phyloP scores from a whole-genome alignment of 371 early-diverging fungal genomes.

The Syncephalis plumigaleata region DNA sequence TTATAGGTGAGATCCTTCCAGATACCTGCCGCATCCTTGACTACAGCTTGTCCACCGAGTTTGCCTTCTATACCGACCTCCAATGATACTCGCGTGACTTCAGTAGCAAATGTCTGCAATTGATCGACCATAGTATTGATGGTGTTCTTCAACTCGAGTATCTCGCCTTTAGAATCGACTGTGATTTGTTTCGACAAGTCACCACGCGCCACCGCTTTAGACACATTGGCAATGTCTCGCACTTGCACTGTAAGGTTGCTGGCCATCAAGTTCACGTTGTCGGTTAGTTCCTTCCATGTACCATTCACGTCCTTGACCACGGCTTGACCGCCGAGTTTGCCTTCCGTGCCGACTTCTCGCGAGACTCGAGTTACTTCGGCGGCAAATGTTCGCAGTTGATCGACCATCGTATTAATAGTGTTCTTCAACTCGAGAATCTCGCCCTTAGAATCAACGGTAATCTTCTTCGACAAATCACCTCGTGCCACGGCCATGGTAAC shows the following conservation, averaged over 20 bases:
- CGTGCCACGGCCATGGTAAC: slow-evolving; percentile 38
- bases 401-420: slow-evolving; percentile 42
- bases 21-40: slow-evolving; percentile 27
- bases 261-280: slow-evolving; percentile 31
- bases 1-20: slow-evolving; percentile 36
- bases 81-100: slow-evolving; percentile 27
- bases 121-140: slow-evolving; percentile 33
- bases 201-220: slow-evolving; percentile 31
- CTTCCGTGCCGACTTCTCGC: slow-evolving; percentile 27
- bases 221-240: slow-evolving; percentile 28
- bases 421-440: slow-evolving; percentile 27
- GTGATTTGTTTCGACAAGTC: slow-evolving; percentile 23
- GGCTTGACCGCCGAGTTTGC: slow-evolving; percentile 25
- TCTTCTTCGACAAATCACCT: slow-evolving; percentile 33
- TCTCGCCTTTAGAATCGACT: slow-evolving; percentile 20
- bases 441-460: slow-evolving; percentile 26
- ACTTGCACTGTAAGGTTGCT: slow-evolving; percentile 31
- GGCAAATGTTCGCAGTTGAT: slow-evolving; percentile 25
- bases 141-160: slow-evolving; percentile 19
- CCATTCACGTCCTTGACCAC: slow-evolving; percentile 20
- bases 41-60: slow-evolving; percentile 26
- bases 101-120: slow-evolving; percentile 24
- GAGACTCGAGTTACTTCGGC: slow-evolving; percentile 23
- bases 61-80: slow-evolving; percentile 32
- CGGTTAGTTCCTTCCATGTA: slow-evolving; percentile 26